A percentile compares a stretch with the other conserved stretches of the same genome.
Evolutionary conservation across 306 rosid genomes (phyloP).

Genomic region (Sindora glabra): DNA sequence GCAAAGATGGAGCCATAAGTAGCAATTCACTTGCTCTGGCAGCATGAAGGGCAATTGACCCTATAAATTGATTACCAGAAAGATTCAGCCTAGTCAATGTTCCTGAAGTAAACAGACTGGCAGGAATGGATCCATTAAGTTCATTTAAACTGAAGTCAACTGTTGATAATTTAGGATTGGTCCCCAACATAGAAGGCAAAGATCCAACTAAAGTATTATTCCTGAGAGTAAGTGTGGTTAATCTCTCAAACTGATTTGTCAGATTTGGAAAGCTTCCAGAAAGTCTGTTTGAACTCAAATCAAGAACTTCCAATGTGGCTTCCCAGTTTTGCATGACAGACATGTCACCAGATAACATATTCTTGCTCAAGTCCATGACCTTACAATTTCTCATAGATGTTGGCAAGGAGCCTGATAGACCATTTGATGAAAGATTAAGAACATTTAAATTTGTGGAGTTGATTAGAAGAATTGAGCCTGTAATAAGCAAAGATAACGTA

Average conservation of each 20-base stretch:
- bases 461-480: conserved; percentile 69
- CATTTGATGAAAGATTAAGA: conserved; percentile 75
- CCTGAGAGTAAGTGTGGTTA: conserved; percentile 36
- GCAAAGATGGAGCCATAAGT: conserved; percentile 46
- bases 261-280: conserved; percentile 55
- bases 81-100: conserved; percentile 68
- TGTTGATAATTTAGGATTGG: conserved; percentile 42
- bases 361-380: conserved; percentile 56
- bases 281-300: conserved; percentile 76
- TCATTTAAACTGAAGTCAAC: conserved; percentile 79
- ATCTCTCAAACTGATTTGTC: conserved; percentile 31
- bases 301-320: conserved; percentile 56
- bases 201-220: conserved; percentile 49
- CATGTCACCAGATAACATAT: conserved; percentile 56
- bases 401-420: conserved; percentile 73
- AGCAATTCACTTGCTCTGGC: conserved; percentile 67
- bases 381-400: conserved; percentile 32
- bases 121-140: conserved; percentile 72
- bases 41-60: conserved; percentile 62
- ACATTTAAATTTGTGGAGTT: conserved; percentile 58
- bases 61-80: conserved; percentile 67
- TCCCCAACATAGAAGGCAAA: conserved; percentile 54
- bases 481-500: conserved; percentile 13
- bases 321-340: conserved; percentile 65
- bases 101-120: conserved; percentile 51